phyloP scores from a whole-genome alignment of 2,329 filamentous ascomycete species.

The Uncinocarpus reesii region DNA sequence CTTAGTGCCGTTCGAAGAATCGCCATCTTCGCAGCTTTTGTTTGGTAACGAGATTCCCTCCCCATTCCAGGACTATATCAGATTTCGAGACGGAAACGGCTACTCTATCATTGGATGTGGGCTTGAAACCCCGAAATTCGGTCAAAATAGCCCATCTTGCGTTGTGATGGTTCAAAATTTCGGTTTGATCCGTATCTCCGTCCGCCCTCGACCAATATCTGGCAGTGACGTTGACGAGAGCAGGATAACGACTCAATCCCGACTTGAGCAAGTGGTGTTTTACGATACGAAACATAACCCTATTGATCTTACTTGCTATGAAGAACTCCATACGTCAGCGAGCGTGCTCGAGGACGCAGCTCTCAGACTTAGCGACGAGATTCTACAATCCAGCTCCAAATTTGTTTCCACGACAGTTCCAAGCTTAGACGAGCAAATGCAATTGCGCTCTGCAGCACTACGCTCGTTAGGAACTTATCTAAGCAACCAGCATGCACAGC shows the following conservation, averaged over 20 bases:
- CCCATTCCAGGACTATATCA: conserved; percentile 76
- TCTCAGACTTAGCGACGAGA: conserved; percentile 65
- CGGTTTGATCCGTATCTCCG: conserved; percentile 47
- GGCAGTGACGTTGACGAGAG: conserved; percentile 41
- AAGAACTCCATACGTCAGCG: conserved; percentile 55
- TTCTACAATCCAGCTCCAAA: conserved; percentile 64
- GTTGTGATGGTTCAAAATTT: conserved; percentile 48
- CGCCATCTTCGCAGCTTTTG: conserved; percentile 66
- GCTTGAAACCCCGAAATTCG: conserved; percentile 36
- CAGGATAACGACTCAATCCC: conserved; percentile 68
- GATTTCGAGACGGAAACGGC: conserved; percentile 51
- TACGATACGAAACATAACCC: conserved; percentile 73
- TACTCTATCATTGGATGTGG: conserved; percentile 43
- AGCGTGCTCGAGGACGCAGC: conserved; percentile 68
- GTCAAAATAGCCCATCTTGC: conserved; percentile 34
- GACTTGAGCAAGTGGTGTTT: conserved; percentile 89
- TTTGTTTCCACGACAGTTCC: conserved; percentile 63
- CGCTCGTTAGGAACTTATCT: conserved; percentile 65
- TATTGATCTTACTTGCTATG: conserved; percentile 66
- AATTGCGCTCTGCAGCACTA: conserved; percentile 60
- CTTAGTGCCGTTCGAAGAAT: conserved; percentile 55
- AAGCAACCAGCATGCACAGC: conserved; percentile 48
- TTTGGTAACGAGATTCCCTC: conserved; percentile 54
- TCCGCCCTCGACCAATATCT: conserved; percentile 26
- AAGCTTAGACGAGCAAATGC: conserved; percentile 72